These are phyloP conservation scores for Sinapis alba DNA, from an alignment of 441 rosid species.

Conservation along the genomic window DNA sequence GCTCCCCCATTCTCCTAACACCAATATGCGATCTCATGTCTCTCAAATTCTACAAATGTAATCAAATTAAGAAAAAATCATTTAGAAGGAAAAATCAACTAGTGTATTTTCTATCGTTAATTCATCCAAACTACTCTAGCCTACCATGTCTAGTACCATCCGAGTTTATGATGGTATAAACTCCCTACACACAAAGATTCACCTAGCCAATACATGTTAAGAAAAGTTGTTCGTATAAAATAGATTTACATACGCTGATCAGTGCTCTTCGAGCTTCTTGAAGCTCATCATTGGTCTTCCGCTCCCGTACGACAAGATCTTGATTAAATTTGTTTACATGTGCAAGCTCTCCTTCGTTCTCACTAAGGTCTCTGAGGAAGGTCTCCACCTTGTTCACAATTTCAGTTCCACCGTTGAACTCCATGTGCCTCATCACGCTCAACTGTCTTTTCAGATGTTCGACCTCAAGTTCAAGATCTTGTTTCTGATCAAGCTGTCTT, in stretches of 20 bases:
- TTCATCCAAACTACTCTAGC: slow-evolving; percentile 16
- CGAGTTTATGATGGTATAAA: background rate
- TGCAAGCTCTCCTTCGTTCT: slow-evolving; percentile 79
- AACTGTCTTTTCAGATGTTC: slow-evolving; percentile 64
- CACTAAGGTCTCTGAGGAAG: slow-evolving; percentile 64
- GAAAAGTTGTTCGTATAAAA: background rate
- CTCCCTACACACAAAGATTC: slow-evolving; percentile 20
- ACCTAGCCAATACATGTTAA: slow-evolving; percentile 4
- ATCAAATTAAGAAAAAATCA: background rate
- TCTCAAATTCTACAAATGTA: slow-evolving; percentile 35
- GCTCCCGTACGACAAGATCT: slow-evolving; percentile 78
- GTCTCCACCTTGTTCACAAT: slow-evolving; percentile 65
- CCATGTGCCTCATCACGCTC: slow-evolving; percentile 74
- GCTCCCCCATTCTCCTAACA: slow-evolving; percentile 97
- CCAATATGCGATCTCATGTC: slow-evolving; percentile 50
- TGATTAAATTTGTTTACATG: slow-evolving; percentile 72
- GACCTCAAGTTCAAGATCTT: slow-evolving; percentile 83
- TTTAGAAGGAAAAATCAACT: background rate
- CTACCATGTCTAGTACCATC: slow-evolving; percentile 4
- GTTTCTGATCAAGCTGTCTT: slow-evolving; percentile 79
- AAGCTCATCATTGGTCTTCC: slow-evolving; percentile 83
- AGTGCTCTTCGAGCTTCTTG: slow-evolving; percentile 90
- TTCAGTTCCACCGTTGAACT: slow-evolving; percentile 62
- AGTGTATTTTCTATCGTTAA: background rate
- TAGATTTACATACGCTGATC: slow-evolving; percentile 57